Evolutionary conservation across 2,329 filamentous ascomycete genomes (phyloP).

Genomic region (Fusarium sacchari): DNA sequence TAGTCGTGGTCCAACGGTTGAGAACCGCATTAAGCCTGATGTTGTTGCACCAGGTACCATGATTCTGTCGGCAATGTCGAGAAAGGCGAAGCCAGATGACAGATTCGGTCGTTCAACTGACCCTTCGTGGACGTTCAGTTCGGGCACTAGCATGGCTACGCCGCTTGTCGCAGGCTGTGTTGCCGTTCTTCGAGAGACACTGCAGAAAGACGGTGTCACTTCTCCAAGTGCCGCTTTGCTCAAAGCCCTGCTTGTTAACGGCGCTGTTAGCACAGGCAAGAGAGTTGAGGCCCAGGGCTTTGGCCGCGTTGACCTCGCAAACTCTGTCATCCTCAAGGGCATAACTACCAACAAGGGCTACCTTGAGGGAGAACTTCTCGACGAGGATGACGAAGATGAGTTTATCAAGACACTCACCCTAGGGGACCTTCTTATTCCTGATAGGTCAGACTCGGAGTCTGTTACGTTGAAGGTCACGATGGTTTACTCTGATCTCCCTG

Average conservation of each 20-base stretch:
- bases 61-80: not conserved
- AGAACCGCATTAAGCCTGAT: not conserved
- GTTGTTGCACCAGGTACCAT: not conserved
- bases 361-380: fast-evolving
- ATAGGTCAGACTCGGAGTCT: not conserved
- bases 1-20: not conserved
- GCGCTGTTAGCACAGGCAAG: not conserved
- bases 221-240: not conserved
- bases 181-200: not conserved
- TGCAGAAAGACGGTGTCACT: not conserved
- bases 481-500: not conserved
- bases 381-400: fast-evolving
- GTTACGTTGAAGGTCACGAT: not conserved
- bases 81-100: not conserved
- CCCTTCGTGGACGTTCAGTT: not conserved
- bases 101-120: fast-evolving
- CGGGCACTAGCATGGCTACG: not conserved
- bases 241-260: not conserved
- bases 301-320: not conserved
- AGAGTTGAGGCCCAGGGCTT: not conserved
- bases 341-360: not conserved
- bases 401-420: not conserved
- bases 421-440: not conserved
- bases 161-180: not conserved
- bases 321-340: not conserved